A percentile compares a stretch with the other conserved stretches of the same genome.
phyloP scores from a whole-genome alignment of 306 rosid genomes.

The Biancaea sappan region DNA sequence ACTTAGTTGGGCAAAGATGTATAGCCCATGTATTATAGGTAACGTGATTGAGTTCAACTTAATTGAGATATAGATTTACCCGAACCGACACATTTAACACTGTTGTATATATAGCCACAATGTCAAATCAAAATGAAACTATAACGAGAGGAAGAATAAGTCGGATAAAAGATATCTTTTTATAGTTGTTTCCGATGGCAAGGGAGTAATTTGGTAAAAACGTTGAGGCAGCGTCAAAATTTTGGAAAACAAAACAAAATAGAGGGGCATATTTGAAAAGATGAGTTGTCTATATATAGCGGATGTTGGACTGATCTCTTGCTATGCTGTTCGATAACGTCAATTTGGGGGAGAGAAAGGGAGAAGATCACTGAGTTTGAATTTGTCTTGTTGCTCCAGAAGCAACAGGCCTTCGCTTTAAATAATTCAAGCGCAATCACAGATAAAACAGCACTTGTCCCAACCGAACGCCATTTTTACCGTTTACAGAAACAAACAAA shows the following conservation, averaged over 20 bases:
- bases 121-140: too few relatives aligned
- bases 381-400: slow-evolving; percentile 37
- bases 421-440: slow-evolving; percentile 11
- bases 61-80: too few relatives aligned
- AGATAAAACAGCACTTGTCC: slow-evolving; percentile 24
- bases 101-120: too few relatives aligned
- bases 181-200: not conserved
- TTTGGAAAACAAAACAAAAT: not conserved
- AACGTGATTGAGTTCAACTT: too few relatives aligned
- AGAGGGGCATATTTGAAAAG: slow-evolving; percentile 21
- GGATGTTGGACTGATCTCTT: not conserved
- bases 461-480: not conserved
- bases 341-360: slow-evolving; percentile 28
- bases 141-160: too few relatives aligned
- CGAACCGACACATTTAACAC: too few relatives aligned
- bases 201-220: not conserved
- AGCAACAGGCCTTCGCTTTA: slow-evolving; percentile 19
- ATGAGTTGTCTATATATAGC: not conserved
- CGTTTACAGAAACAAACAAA: slow-evolving; percentile 10
- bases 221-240: not conserved
- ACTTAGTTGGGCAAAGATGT: too few relatives aligned
- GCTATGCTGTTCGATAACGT: slow-evolving; percentile 19
- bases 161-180: too few relatives aligned
- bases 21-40: too few relatives aligned
- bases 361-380: slow-evolving; percentile 14